These are phyloP conservation scores for Metarhizium brunneum DNA, from an alignment of 2,329 filamentous ascomycete species.

Conservation along the genomic window DNA sequence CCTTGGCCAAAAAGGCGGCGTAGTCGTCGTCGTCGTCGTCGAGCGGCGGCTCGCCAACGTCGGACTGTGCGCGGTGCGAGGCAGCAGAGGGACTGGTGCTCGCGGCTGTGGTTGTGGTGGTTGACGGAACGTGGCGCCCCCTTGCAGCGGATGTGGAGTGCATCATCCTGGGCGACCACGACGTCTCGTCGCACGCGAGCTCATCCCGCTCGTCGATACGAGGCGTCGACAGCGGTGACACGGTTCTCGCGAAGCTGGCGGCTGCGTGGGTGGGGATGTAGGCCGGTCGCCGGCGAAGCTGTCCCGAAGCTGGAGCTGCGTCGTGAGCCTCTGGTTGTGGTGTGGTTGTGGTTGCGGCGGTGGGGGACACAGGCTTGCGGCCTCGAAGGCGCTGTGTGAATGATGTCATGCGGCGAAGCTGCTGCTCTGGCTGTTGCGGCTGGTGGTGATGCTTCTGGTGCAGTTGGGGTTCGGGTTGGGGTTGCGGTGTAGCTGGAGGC, in stretches of 20 bases:
- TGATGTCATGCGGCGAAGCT: slow-evolving; percentile 5
- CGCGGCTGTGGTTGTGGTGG: not conserved
- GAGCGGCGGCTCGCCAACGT: not conserved
- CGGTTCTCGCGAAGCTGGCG: slow-evolving; percentile 16
- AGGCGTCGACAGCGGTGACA: slow-evolving; percentile 9
- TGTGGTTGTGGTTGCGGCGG: not conserved
- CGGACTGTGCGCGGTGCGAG: too few species aligned
- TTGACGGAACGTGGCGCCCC: not conserved
- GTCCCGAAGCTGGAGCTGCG: not conserved
- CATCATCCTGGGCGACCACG: not conserved
- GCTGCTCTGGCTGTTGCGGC: not conserved
- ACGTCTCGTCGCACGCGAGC: not conserved
- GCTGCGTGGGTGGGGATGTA: slow-evolving; percentile 23
- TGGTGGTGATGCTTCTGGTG: too few species aligned
- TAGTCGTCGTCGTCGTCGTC: slow-evolving; percentile 15
- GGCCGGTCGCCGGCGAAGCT: not conserved
- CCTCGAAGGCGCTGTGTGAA: slow-evolving; percentile 4
- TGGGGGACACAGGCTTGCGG: not conserved
- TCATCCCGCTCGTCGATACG: slow-evolving; percentile 9
- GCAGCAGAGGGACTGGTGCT: too few species aligned
- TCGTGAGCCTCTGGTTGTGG: not conserved
- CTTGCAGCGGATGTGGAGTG: not conserved
- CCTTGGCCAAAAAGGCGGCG: slow-evolving; percentile 13
- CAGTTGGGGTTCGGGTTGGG: not conserved
- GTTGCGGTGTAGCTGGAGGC: not conserved